phyloP scores from a whole-genome alignment of 1,284 basidiomycete species.

The Heterobasidion annosum region DNA sequence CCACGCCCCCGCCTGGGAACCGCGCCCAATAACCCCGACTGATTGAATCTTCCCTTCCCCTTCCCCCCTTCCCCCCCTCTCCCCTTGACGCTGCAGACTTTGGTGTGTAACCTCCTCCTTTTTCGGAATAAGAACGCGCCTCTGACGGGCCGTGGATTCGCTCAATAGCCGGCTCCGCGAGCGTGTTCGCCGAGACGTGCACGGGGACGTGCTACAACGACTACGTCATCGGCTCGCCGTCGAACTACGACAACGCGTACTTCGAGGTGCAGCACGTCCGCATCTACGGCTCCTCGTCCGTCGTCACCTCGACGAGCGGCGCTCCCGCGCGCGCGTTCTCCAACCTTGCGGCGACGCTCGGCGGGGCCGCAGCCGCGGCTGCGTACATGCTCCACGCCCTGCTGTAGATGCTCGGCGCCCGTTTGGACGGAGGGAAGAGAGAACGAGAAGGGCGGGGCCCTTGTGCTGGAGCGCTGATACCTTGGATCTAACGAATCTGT shows the following conservation, averaged over 20 bases:
- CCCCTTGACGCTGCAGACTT: neutral
- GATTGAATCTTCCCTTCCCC: neutral
- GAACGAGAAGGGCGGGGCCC: neutral
- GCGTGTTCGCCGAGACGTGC: constrained; percentile 58
- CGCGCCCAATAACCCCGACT: neutral
- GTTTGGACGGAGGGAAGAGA: neutral
- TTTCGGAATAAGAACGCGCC: neutral
- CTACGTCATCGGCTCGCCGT: constrained; percentile 61
- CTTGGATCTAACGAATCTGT: neutral
- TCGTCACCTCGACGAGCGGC: neutral
- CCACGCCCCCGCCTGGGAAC: neutral
- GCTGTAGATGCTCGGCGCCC: neutral
- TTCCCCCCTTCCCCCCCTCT: neutral
- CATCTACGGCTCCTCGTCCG: constrained; percentile 32
- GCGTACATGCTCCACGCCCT: neutral
- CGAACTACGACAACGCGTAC: constrained; percentile 62
- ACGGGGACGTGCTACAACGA: constrained; percentile 61
- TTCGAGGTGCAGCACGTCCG: constrained; percentile 64
- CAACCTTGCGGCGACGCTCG: neutral
- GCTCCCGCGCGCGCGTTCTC: neutral
- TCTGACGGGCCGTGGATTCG: neutral
- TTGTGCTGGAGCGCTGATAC: neutral
- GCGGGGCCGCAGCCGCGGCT: neutral
- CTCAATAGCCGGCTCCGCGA: constrained; percentile 31
- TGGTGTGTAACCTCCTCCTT: neutral